These are phyloP conservation scores for Diutina catenulata DNA, from an alignment of 1,139 yeast species.

Conservation along the genomic window DNA sequence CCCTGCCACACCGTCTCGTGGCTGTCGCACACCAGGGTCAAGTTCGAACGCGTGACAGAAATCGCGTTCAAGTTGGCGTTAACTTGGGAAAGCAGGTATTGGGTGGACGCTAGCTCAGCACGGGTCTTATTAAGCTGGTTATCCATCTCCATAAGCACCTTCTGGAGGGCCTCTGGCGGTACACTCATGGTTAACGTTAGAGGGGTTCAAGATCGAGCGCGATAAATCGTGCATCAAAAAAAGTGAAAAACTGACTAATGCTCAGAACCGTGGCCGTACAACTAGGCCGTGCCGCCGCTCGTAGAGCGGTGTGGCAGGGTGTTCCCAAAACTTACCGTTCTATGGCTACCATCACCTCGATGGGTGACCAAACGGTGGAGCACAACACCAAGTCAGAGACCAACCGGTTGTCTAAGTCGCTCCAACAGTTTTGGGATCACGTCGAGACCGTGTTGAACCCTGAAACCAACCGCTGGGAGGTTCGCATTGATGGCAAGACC, in stretches of 20 bases:
- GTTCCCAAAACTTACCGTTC: too few relatives aligned
- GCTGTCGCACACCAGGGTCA: slow-evolving; percentile 27
- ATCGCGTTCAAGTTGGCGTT: slow-evolving; percentile 49
- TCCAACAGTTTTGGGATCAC: slow-evolving; percentile 70
- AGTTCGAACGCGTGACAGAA: slow-evolving; percentile 42
- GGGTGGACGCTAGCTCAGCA: slow-evolving; percentile 55
- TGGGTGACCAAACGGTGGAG: slow-evolving; percentile 3
- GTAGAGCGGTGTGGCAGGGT: too few relatives aligned
- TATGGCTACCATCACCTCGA: background rate
- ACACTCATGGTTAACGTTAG: slow-evolving; percentile 30
- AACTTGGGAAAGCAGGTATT: slow-evolving; percentile 44
- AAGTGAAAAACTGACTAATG: too few relatives aligned
- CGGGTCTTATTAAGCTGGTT: slow-evolving; percentile 45
- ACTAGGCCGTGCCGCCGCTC: too few relatives aligned
- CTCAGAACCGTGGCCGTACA: too few relatives aligned
- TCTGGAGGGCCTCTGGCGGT: slow-evolving; percentile 42
- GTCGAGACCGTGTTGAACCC: slow-evolving; percentile 24
- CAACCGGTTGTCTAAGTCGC: slow-evolving; percentile 58
- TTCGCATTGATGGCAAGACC: slow-evolving; percentile 65
- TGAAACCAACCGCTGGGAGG: slow-evolving; percentile 23
- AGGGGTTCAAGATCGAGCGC: background rate
- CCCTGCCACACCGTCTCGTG: slow-evolving; percentile 68
- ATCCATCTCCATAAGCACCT: slow-evolving; percentile 51
- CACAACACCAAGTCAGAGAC: slow-evolving; percentile 48
- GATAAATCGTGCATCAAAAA: too few relatives aligned